Percentiles rank a stretch among this genome's conserved stretches.
phyloP scores from a whole-genome alignment of 768 basidiomycete species.

The Pisolithus marmoratus region DNA sequence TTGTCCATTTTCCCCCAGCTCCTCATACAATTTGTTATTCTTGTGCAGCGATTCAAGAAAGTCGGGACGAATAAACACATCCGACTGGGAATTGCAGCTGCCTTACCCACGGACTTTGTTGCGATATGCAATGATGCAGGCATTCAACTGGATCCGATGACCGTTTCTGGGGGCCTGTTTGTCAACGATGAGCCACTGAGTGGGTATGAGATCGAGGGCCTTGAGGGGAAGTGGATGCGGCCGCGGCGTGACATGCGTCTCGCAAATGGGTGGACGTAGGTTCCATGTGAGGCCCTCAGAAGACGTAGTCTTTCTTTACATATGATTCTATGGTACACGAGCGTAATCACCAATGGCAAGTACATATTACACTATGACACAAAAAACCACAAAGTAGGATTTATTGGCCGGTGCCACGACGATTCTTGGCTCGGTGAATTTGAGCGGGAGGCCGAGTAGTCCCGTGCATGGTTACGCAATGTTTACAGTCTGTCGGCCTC shows the following conservation, averaged over 20 bases:
- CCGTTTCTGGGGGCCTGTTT: conserved; percentile 41
- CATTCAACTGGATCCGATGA: conserved; percentile 34
- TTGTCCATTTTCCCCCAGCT: not conserved
- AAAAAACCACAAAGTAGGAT: too few species aligned
- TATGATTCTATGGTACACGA: too few species aligned
- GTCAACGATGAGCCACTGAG: conserved; percentile 37
- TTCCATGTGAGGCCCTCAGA: too few species aligned
- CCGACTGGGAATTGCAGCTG: conserved; percentile 49
- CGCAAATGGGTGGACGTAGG: too few species aligned
- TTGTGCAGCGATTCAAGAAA: conserved; percentile 42
- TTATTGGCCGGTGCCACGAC: too few species aligned
- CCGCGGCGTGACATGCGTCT: not conserved
- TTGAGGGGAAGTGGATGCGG: conserved; percentile 34
- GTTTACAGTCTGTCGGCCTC: too few species aligned
- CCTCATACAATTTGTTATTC: conserved; percentile 1
- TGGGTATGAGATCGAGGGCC: conserved; percentile 28
- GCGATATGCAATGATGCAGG: conserved; percentile 42
- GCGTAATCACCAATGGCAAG: too few species aligned
- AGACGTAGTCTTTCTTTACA: too few species aligned
- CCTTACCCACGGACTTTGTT: conserved; percentile 52
- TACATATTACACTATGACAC: too few species aligned
- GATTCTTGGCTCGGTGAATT: too few species aligned
- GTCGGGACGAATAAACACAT: conserved; percentile 42
- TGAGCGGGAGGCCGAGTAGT: too few species aligned
- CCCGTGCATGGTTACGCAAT: too few species aligned